These are phyloP conservation scores for Saccharum hybrid DNA, from an alignment of 202 grass and related monocot species.

Conservation along the genomic window DNA sequence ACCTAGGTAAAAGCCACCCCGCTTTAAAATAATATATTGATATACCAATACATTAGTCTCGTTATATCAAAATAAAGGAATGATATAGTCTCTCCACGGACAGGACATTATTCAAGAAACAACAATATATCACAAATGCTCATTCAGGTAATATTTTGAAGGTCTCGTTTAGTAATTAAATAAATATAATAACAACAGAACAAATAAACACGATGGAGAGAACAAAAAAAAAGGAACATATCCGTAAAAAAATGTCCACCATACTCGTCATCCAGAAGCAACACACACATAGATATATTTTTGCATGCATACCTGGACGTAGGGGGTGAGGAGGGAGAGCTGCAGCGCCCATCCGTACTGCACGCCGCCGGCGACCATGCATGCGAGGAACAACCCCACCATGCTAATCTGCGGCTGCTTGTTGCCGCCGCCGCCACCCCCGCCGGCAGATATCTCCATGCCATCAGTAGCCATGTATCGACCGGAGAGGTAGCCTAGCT, in stretches of 20 bases:
- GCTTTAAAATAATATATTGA: not conserved
- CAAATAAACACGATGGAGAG: not conserved
- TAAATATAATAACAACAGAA: not conserved
- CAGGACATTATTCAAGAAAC: not conserved
- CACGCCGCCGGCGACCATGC: constrained; percentile 78
- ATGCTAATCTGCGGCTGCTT: constrained; percentile 47
- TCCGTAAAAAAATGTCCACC: not conserved
- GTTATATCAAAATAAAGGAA: not conserved
- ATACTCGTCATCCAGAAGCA: not conserved
- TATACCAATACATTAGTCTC: not conserved
- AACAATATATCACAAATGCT: not conserved
- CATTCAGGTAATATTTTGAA: not conserved
- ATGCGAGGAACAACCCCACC: constrained; percentile 45
- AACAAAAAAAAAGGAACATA: not conserved
- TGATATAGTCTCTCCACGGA: not conserved
- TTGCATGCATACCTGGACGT: constrained; percentile 59
- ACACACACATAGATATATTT: not conserved
- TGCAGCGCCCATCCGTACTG: constrained; percentile 93
- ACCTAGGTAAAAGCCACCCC: not conserved
- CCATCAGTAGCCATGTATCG: constrained; percentile 7
- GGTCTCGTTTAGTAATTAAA: not conserved
- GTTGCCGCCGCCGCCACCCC: not conserved
- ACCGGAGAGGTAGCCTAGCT: not conserved
- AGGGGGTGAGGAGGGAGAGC: constrained; percentile 87
- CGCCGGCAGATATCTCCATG: constrained; percentile 33